A percentile compares a stretch with the other conserved stretches of the same genome.
Conservation (phyloP, 768 basidiomycete species). For the Lentinula sp. region DNA sequence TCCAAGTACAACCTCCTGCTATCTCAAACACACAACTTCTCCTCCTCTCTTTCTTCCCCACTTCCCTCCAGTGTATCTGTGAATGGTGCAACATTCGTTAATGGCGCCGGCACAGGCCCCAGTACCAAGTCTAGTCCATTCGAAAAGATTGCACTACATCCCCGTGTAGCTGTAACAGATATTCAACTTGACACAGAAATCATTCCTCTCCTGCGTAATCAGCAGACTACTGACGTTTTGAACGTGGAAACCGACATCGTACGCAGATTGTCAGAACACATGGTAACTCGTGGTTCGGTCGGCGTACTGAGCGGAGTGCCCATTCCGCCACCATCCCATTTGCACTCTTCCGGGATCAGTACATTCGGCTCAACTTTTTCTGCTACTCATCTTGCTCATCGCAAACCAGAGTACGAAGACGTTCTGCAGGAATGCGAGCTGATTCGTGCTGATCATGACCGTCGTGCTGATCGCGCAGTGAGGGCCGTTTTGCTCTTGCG, state of each 20-base stretch:
- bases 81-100: slow-evolving; percentile 6
- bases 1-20: slow-evolving; percentile 83
- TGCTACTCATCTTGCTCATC: slow-evolving; percentile 7
- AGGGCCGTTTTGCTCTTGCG: slow-evolving; percentile 71
- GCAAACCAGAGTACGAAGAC: slow-evolving; percentile 52
- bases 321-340: slow-evolving; percentile 13
- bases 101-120: slow-evolving; percentile 10
- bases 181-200: slow-evolving; percentile 68
- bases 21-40: slow-evolving; percentile 77
- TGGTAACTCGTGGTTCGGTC: slow-evolving; percentile 52
- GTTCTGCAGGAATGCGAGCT: slow-evolving; percentile 62
- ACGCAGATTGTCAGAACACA: slow-evolving; percentile 59
- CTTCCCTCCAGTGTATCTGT: slow-evolving; percentile 15
- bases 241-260: slow-evolving; percentile 68
- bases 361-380: slow-evolving; percentile 11
- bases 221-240: slow-evolving; percentile 75
- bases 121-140: slow-evolving; percentile 37
- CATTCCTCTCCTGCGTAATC: slow-evolving; percentile 69
- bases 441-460: slow-evolving; percentile 67
- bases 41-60: slow-evolving; percentile 48
- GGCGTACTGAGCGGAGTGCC: slow-evolving; percentile 36
- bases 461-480: slow-evolving; percentile 70
- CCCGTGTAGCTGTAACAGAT: slow-evolving; percentile 51
- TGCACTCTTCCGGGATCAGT: slow-evolving; percentile 24
- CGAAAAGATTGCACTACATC: slow-evolving; percentile 67